A percentile compares a stretch with the other conserved stretches of the same genome.
phyloP scores from a whole-genome alignment of 2,329 filamentous ascomycete genomes.

The Fonsecaea monophora region DNA sequence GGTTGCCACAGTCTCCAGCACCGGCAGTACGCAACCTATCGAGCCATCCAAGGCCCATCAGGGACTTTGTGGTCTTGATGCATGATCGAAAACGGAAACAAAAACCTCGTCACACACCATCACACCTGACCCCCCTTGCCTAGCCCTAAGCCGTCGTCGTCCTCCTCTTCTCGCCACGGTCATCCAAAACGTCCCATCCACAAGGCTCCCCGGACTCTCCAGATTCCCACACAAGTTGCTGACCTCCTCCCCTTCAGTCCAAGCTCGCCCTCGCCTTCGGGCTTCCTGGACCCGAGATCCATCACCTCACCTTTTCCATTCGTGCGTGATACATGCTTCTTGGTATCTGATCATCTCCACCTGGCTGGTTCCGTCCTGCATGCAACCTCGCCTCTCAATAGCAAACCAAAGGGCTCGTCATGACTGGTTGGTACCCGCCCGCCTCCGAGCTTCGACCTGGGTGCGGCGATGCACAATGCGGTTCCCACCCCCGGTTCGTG shows the following conservation, averaged over 20 bases:
- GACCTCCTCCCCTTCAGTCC: background rate
- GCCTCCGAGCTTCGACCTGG: constrained; percentile 22
- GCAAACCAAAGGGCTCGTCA: constrained; percentile 4
- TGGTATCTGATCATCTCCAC: constrained; percentile 18
- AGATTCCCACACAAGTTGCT: constrained; percentile 7
- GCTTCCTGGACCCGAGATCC: constrained; percentile 23
- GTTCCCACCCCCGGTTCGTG: background rate
- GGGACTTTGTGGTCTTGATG: too few relatives aligned
- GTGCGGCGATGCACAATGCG: constrained; percentile 13
- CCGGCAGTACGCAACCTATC: too few relatives aligned
- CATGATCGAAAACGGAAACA: too few relatives aligned
- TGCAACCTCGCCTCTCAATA: constrained; percentile 20
- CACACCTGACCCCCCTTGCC: background rate
- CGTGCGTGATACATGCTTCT: constrained; percentile 22
- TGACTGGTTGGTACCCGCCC: constrained; percentile 28
- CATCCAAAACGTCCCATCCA: constrained; percentile 6
- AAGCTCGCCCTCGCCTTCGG: constrained; percentile 14
- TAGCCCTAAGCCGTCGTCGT: background rate
- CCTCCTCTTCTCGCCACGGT: constrained; percentile 9
- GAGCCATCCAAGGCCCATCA: too few relatives aligned
- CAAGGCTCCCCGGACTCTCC: constrained; percentile 23
- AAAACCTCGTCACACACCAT: too few relatives aligned
- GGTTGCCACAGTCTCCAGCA: too few relatives aligned
- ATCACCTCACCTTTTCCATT: constrained; percentile 19
- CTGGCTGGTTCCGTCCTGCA: constrained; percentile 24